Percentiles rank a stretch among this genome's conserved stretches.
phyloP scores from a whole-genome alignment of 352 stramenopile species.

The Phytopythium sindhum region DNA sequence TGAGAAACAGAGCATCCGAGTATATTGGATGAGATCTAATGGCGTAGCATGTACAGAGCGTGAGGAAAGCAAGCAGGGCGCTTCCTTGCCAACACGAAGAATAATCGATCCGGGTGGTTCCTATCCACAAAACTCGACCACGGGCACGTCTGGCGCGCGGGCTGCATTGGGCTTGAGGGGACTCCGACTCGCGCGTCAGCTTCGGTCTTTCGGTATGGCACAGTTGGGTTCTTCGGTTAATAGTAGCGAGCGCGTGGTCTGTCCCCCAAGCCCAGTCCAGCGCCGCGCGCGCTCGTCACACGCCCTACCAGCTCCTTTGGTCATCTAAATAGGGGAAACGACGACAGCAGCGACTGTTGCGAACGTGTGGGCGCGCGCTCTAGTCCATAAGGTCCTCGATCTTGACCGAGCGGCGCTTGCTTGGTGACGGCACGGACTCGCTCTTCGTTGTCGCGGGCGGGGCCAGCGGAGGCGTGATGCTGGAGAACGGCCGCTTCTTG shows the following conservation, averaged over 20 bases:
- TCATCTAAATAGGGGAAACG: constrained; percentile 39
- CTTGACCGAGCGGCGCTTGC: constrained; percentile 45
- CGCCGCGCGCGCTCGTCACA: background rate
- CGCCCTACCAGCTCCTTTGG: constrained; percentile 5
- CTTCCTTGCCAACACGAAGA: background rate
- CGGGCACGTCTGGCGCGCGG: background rate
- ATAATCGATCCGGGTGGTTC: background rate
- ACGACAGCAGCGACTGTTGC: background rate
- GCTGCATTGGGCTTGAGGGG: background rate
- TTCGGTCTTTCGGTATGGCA: constrained; percentile 5
- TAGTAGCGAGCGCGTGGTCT: background rate
- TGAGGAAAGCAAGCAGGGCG: background rate
- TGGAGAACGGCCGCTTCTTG: constrained; percentile 59
- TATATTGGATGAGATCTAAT: constrained; percentile 7
- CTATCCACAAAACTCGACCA: constrained; percentile 6
- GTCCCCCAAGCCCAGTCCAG: background rate
- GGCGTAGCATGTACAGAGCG: constrained; percentile 7
- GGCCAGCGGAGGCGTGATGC: background rate
- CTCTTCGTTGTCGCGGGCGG: constrained; percentile 4
- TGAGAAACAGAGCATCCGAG: background rate
- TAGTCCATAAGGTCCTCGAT: constrained; percentile 36
- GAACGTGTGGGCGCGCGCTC: constrained; percentile 10
- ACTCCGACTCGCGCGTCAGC: background rate
- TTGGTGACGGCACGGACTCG: constrained; percentile 13
- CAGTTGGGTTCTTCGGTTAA: constrained; percentile 3